Base-by-base conservation (phyloP, 495 filamentous ascomycete genomes). In the Neurospora sp. region DNA sequence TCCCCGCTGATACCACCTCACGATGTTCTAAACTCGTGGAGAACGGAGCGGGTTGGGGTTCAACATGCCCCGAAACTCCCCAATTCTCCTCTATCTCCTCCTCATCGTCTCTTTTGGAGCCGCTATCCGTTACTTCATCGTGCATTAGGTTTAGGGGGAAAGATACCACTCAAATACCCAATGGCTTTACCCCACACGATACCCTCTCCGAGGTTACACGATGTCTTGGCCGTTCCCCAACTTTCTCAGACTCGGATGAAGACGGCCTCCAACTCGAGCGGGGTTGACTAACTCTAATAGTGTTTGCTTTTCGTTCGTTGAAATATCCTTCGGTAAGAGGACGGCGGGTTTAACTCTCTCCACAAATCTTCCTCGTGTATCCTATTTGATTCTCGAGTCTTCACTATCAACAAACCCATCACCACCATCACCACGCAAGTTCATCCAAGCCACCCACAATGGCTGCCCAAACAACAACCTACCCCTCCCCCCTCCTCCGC, bases 401-500 rank as follows among this genome's bases (percentile, higher is more conserved):
- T 62, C 35, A 48, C 39, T 70, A 74, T 40, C 39, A 39, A 54
- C 23, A 6, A 35, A 27, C 27, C 2, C 69, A 69, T 39, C 69
- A 73, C 16, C 27, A 75, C 9, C 41, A 3, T 10, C 11, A 46
- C 23, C 54, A n/a, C n/a, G n/a, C n/a, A n/a, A n/a, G n/a, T n/a
- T n/a, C n/a, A n/a, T n/a, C n/a, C n/a, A n/a, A n/a, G n/a, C n/a
- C n/a, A n/a, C n/a, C n/a, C n/a, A n/a, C n/a, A n/a, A n/a, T n/a
- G n/a, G n/a, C n/a, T n/a, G n/a, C n/a, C n/a, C n/a, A n/a, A 23
- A 8, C 69, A 8, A 44, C 69, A 8, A 44, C 70, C 70, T 16
- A 74, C 41, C 73, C 74, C 6, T 27, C 62, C 70, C 77, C 81
- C 8, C 78, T 77, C 39, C 80, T 80, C 39, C 10, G 71, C 20